These are phyloP conservation scores for Dictyostelium capitatum DNA, from an alignment of 78 protist genomes.

Conservation along the genomic window DNA sequence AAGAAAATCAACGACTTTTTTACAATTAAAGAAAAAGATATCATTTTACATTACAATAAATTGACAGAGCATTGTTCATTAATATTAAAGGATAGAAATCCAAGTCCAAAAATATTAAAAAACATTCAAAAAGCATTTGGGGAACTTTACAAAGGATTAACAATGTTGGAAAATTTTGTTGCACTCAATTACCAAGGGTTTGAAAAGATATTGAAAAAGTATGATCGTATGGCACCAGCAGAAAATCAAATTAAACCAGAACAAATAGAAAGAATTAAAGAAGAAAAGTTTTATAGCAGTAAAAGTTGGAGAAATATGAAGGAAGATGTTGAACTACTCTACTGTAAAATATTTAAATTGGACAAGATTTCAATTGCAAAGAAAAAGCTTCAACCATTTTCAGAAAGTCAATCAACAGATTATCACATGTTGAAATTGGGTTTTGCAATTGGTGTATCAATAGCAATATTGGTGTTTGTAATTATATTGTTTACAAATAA, in stretches of 20 bases:
- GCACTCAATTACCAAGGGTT: conserved; percentile 57
- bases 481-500: conserved; percentile 49
- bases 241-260: background rate
- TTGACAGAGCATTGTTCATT: conserved; percentile 61
- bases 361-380: conserved; percentile 54
- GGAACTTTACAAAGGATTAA: conserved; percentile 65
- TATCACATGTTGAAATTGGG: conserved; percentile 74
- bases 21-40: conserved; percentile 45
- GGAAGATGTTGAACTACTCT: conserved; percentile 66
- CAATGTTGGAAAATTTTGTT: conserved; percentile 74
- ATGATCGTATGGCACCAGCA: conserved; percentile 36
- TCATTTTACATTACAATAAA: conserved; percentile 70
- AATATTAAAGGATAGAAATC: conserved; percentile 67
- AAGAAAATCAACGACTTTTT: conserved; percentile 56
- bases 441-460: conserved; percentile 45
- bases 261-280: conserved; percentile 1
- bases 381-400: conserved; percentile 29
- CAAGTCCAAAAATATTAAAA: conserved; percentile 73
- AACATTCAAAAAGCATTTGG: conserved; percentile 61
- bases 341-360: conserved; percentile 75
- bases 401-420: conserved; percentile 6
- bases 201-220: conserved; percentile 50
- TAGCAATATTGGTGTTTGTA: conserved; percentile 23
- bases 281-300: conserved; percentile 23
- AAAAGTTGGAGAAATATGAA: conserved; percentile 70